phyloP scores from a whole-genome alignment of 257 asterid genomes.

The Primulina huaijiensis region DNA sequence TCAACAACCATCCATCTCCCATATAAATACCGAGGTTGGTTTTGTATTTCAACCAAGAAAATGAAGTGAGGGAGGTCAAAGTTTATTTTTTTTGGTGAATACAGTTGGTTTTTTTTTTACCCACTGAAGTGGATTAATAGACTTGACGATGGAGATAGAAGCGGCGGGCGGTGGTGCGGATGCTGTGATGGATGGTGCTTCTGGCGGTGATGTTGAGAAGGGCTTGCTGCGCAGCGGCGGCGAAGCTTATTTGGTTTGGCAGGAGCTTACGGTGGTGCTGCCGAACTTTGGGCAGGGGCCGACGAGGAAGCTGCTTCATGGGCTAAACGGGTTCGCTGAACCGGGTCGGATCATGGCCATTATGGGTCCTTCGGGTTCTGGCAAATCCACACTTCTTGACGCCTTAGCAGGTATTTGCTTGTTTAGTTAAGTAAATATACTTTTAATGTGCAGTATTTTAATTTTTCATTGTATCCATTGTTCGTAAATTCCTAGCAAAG shows the following conservation, averaged over 20 bases:
- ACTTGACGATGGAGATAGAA: slow-evolving; percentile 44
- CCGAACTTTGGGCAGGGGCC: slow-evolving; percentile 80
- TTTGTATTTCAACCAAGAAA: neutral
- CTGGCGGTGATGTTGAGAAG: slow-evolving; percentile 36
- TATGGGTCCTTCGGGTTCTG: slow-evolving; percentile 99
- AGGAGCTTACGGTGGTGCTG: slow-evolving; percentile 69
- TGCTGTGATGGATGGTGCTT: slow-evolving; percentile 9
- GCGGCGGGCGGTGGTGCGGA: slow-evolving; percentile 33
- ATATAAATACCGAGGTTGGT: neutral
- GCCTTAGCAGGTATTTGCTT: slow-evolving; percentile 69
- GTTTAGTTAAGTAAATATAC: neutral
- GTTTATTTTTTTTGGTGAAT: neutral
- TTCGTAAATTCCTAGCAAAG: too few species aligned
- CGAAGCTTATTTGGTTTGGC: slow-evolving; percentile 77
- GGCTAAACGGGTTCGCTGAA: slow-evolving; percentile 72
- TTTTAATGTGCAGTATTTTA: neutral
- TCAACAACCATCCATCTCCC: neutral
- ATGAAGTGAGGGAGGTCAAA: neutral
- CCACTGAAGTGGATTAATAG: neutral
- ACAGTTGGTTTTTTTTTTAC: neutral
- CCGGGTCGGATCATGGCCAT: slow-evolving; percentile 96
- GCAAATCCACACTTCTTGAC: slow-evolving; percentile 96
- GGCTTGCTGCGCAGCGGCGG: slow-evolving; percentile 37
- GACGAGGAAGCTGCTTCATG: slow-evolving; percentile 65
- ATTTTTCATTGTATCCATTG: neutral